These are phyloP conservation scores for Calocybe indica DNA, from an alignment of 768 basidiomycete genomes.

Conservation along the genomic window DNA sequence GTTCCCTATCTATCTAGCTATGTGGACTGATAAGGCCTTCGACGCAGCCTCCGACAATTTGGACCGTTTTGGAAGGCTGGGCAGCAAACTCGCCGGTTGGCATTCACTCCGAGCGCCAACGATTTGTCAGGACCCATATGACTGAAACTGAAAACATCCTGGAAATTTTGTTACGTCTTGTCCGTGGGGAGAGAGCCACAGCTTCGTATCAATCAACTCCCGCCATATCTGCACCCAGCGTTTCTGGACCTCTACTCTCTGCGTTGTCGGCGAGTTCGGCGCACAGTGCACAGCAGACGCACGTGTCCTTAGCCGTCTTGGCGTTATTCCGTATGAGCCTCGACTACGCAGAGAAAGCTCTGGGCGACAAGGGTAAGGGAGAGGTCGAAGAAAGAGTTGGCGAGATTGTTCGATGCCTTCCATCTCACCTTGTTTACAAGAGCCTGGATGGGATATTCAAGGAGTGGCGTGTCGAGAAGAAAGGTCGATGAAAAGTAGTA, in stretches of 20 bases:
- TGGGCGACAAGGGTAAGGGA: conserved; percentile 56
- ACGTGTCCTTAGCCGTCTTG: conserved; percentile 88
- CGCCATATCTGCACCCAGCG: conserved; percentile 51
- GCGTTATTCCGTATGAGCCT: conserved; percentile 83
- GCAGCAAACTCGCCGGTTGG: conserved; percentile 79
- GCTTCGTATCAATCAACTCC: conserved; percentile 61
- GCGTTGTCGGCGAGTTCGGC: conserved; percentile 72
- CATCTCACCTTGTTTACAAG: conserved; percentile 82
- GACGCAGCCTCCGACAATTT: conserved; percentile 81
- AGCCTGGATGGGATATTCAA: conserved; percentile 93
- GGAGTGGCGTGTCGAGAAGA: conserved; percentile 85
- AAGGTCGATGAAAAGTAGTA: conserved; percentile 42
- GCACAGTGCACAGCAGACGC: conserved; percentile 87
- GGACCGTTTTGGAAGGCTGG: conserved; percentile 89
- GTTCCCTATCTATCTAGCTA: neutral
- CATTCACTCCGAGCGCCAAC: conserved; percentile 66
- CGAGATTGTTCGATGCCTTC: conserved; percentile 87
- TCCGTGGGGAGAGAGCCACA: conserved; percentile 81
- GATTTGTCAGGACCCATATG: conserved; percentile 88
- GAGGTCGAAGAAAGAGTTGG: conserved; percentile 76
- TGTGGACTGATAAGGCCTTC: conserved; percentile 4
- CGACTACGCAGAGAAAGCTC: conserved; percentile 74
- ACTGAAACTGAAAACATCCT: conserved; percentile 81
- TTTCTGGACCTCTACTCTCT: conserved; percentile 65
- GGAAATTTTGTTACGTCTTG: conserved; percentile 88